Percentiles rank a stretch among this genome's conserved stretches.
Conservation (phyloP, 176 grass and related monocot genomes). For the Carex myosuroides region DNA sequence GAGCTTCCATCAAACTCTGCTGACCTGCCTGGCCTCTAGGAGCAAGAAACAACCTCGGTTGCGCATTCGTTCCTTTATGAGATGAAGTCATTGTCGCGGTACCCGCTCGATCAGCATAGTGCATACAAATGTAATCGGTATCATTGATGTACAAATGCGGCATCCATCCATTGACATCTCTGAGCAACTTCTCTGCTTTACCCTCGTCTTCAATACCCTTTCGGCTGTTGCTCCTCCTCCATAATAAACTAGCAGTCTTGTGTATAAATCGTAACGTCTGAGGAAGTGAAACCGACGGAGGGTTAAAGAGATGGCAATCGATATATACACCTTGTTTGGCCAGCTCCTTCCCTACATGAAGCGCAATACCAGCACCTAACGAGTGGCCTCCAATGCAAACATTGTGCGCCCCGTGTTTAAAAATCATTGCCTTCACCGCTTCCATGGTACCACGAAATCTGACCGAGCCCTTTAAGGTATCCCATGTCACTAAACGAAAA, state of each 20-base stretch:
- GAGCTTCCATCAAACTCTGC: constrained; percentile 70
- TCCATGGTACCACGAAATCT: constrained; percentile 59
- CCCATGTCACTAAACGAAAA: constrained; percentile 49
- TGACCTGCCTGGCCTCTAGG: constrained; percentile 52
- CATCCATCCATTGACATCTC: constrained; percentile 74
- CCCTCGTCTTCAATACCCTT: not conserved
- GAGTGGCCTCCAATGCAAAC: constrained; percentile 75
- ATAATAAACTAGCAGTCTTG: constrained; percentile 28
- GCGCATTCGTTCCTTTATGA: not conserved
- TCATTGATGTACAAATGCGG: constrained; percentile 71
- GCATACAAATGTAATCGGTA: constrained; percentile 74
- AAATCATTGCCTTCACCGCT: constrained; percentile 36
- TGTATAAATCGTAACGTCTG: constrained; percentile 44
- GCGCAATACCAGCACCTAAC: constrained; percentile 58
- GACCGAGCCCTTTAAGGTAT: constrained; percentile 68
- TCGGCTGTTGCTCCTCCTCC: constrained; percentile 8
- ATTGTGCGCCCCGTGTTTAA: constrained; percentile 43
- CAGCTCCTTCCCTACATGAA: constrained; percentile 62
- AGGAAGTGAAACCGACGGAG: constrained; percentile 67
- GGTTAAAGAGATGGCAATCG: constrained; percentile 80
- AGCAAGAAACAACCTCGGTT: constrained; percentile 49
- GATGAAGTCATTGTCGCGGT: constrained; percentile 24
- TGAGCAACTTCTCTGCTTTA: constrained; percentile 33
- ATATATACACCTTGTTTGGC: constrained; percentile 58
- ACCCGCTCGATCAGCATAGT: constrained; percentile 42